Evolutionary conservation across 2,329 filamentous ascomycete genomes (phyloP).

Genomic region (Aspergillus latus): DNA sequence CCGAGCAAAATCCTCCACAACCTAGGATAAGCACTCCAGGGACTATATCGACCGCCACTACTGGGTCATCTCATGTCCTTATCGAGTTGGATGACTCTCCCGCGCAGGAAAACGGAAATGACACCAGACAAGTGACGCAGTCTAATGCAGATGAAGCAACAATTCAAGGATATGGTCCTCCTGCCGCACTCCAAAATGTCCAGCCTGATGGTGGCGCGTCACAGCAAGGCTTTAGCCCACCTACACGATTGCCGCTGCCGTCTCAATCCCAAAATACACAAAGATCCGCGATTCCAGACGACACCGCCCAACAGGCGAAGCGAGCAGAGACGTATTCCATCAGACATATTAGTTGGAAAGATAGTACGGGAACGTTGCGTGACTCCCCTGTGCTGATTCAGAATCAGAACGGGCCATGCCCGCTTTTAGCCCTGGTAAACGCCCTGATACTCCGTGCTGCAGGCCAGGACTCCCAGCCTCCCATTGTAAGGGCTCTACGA

Average conservation of each 20-base stretch:
- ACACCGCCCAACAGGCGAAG: constrained; percentile 44
- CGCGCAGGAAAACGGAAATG: constrained; percentile 10
- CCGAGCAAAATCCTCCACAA: constrained; percentile 19
- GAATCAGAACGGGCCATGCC: constrained; percentile 92
- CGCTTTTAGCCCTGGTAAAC: constrained; percentile 88
- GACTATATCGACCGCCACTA: constrained; percentile 27
- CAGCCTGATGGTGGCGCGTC: constrained; percentile 11
- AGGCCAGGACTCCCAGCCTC: constrained; percentile 63
- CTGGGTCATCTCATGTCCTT: constrained; percentile 34
- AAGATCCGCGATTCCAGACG: constrained; percentile 24
- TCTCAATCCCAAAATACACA: constrained; percentile 11
- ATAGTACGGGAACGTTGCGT: constrained; percentile 64
- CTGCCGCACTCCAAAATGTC: not conserved
- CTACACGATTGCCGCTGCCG: constrained; percentile 1
- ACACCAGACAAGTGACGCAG: constrained; percentile 12
- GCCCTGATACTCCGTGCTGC: constrained; percentile 83
- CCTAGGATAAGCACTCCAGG: constrained; percentile 23
- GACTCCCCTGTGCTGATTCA: constrained; percentile 87
- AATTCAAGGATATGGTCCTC: not conserved
- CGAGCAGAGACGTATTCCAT: constrained; percentile 83
- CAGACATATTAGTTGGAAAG: constrained; percentile 85
- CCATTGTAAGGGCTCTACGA: constrained; percentile 73
- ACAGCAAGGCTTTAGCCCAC: constrained; percentile 9
- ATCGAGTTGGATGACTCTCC: constrained; percentile 29
- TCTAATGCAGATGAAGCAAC: constrained; percentile 13